These are phyloP conservation scores for Anisodus tanguticus DNA, from an alignment of 257 asterid genomes.

Conservation along the genomic window DNA sequence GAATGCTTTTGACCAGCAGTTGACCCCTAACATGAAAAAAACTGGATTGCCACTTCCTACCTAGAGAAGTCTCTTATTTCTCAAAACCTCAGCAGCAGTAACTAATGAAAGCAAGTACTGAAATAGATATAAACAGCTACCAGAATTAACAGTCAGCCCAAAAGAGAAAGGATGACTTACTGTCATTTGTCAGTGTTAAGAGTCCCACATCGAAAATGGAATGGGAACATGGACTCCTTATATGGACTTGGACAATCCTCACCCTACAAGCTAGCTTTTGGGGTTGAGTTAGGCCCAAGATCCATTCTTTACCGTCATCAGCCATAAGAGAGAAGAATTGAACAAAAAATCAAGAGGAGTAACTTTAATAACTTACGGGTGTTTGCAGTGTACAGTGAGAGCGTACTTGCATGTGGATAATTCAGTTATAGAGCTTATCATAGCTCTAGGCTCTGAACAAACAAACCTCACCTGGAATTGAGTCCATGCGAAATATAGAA, in stretches of 20 bases:
- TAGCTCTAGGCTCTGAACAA: conserved; percentile 88
- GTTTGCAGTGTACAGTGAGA: conserved; percentile 90
- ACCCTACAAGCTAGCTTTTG: too few species aligned
- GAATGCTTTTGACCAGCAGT: neutral
- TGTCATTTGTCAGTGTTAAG: neutral
- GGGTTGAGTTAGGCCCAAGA: too few species aligned
- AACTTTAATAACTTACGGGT: conserved; percentile 67
- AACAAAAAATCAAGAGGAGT: neutral
- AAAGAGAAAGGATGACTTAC: neutral
- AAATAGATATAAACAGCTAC: neutral
- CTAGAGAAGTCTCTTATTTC: neutral
- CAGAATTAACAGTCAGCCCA: conserved; percentile 1
- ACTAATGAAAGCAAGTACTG: neutral
- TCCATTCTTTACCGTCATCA: neutral
- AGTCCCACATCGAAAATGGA: too few species aligned
- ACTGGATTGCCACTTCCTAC: neutral
- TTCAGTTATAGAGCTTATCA: conserved; percentile 94
- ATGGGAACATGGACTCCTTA: too few species aligned
- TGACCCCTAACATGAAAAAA: neutral
- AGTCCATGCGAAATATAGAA: conserved; percentile 32
- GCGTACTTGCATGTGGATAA: conserved; percentile 97
- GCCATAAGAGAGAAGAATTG: neutral
- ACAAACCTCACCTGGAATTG: conserved; percentile 90
- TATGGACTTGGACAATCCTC: too few species aligned
- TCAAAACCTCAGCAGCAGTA: conserved; percentile 15